A percentile compares a stretch with the other conserved stretches of the same genome.
These are phyloP conservation scores for Solanum sejunctum DNA, from an alignment of 257 asterid genomes.

Conservation along the genomic window DNA sequence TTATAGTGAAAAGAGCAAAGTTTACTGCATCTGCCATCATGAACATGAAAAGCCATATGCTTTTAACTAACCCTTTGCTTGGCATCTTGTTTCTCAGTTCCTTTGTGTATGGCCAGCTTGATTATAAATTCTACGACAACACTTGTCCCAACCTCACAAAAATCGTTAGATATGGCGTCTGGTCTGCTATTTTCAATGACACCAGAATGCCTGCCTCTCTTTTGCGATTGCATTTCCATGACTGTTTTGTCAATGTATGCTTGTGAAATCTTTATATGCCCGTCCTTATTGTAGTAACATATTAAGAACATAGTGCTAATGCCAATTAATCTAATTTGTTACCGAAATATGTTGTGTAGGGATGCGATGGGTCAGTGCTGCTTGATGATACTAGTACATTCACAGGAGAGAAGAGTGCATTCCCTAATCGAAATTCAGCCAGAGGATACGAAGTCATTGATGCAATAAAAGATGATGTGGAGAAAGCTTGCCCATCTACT, in stretches of 20 bases:
- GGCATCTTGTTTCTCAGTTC: constrained; percentile 21
- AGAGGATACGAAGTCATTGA: constrained; percentile 71
- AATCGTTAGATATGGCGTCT: constrained; percentile 40
- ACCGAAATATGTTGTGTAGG: constrained; percentile 15
- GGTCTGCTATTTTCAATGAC: constrained; percentile 63
- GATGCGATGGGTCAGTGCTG: constrained; percentile 68
- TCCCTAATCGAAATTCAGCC: constrained; percentile 41
- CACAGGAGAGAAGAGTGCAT: constrained; percentile 48
- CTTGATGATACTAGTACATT: constrained; percentile 45
- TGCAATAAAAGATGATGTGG: constrained; percentile 43
- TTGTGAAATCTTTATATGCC: background rate
- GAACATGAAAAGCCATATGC: constrained; percentile 7
- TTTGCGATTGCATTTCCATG: constrained; percentile 68
- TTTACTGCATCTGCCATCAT: background rate
- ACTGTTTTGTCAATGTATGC: constrained; percentile 55
- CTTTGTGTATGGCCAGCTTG: constrained; percentile 36
- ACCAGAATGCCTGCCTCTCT: constrained; percentile 76
- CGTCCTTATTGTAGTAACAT: background rate
- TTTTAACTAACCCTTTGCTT: constrained; percentile 5
- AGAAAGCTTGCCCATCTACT: constrained; percentile 56
- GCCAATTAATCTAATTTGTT: background rate
- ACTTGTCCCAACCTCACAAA: constrained; percentile 45
- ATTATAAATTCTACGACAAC: constrained; percentile 33
- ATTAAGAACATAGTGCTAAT: background rate
- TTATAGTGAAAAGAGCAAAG: background rate